Evolutionary conservation across 73 alveolate genomes (phyloP), one percentile per base, ranked within the genome.

Genomic region (Strombidium stylifer): DNA sequence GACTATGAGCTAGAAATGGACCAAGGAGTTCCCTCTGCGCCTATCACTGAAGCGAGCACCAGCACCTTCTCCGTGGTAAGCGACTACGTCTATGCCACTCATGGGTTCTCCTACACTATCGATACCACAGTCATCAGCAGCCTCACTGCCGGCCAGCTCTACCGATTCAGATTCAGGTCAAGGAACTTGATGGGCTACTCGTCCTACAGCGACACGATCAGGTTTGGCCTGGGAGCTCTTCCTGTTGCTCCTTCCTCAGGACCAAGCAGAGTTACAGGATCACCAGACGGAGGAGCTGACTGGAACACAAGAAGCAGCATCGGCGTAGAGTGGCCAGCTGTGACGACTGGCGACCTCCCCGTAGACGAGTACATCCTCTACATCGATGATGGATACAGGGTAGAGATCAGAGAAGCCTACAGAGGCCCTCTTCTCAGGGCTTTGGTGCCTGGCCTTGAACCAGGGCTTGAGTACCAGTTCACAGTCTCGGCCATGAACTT

Each of bases 341-440:
- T 73, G 4, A 45, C 64, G 3, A 2, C 48, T 0, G 28, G 60
- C 21, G 47, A 77, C 3, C 46, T 58, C n/a, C 70, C 58, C 12
- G 73, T 76, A 12, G 21, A 21, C 11, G 54, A 30, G 18, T 76
- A 76, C 49, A 42, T 25, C 24, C 60, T 76, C n/a, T 66, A 66
- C 46, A 55, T 76, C 69, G 82, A 76, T 41, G 82, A 76, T 42
- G 89, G 89, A 11, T 52, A 54, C 20, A 55, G 74, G 1, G 81
- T 40, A 0, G 19, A 27, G n/a, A 12, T 37, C 49, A 46, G 15
- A 15, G 12, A 14, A 8, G 26, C 45, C 2, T 62, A 45, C 36
- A 19, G 26, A 26, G 35, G 67, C 35, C 16, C 10, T 14, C 26
- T 49, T 36, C 32, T 16, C 16, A 15, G 21, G 45, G 58, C 23